A percentile compares a stretch with the other conserved stretches of the same genome.
phyloP scores from a whole-genome alignment of 1,139 yeast genomes.

The Lodderomyces metapsilosis region DNA sequence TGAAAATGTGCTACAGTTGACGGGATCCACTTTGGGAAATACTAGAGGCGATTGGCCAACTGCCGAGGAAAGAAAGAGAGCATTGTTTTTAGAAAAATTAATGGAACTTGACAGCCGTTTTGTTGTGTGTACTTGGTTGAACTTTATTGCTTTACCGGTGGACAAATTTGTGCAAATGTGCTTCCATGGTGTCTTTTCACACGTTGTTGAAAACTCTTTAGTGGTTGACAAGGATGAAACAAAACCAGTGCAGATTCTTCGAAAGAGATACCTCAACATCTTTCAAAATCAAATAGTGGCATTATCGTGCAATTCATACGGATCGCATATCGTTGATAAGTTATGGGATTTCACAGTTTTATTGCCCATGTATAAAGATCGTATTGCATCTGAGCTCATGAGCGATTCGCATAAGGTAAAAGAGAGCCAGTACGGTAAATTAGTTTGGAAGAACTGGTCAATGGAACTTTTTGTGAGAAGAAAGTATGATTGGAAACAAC shows the following conservation, averaged over 20 bases:
- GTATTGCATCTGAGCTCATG: conserved; percentile 69
- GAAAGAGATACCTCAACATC: conserved; percentile 69
- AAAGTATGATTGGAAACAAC: conserved; percentile 78
- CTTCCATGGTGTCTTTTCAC: conserved; percentile 85
- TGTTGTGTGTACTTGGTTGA: conserved; percentile 56
- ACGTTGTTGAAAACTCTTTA: conserved; percentile 68
- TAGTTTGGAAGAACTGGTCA: conserved; percentile 95
- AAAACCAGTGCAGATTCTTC: conserved; percentile 48
- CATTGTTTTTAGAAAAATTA: conserved; percentile 69
- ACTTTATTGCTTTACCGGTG: conserved; percentile 57
- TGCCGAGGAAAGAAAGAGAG: conserved; percentile 80
- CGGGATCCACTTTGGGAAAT: conserved; percentile 74
- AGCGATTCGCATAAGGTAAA: conserved; percentile 69
- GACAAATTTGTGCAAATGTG: conserved; percentile 70
- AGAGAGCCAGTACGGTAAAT: conserved; percentile 81
- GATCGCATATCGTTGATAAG: conserved; percentile 86
- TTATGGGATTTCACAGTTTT: conserved; percentile 78
- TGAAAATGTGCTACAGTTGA: conserved; percentile 64
- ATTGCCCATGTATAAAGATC: conserved; percentile 81
- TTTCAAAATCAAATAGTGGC: conserved; percentile 54
- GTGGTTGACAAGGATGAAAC: conserved; percentile 43
- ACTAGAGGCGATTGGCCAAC: conserved; percentile 90
- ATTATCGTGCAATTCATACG: conserved; percentile 82
- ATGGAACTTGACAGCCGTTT: conserved; percentile 65
- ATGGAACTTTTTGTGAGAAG: conserved; percentile 75